phyloP scores from a whole-genome alignment of 768 basidiomycete species.

The Rhodotorula graminis region DNA sequence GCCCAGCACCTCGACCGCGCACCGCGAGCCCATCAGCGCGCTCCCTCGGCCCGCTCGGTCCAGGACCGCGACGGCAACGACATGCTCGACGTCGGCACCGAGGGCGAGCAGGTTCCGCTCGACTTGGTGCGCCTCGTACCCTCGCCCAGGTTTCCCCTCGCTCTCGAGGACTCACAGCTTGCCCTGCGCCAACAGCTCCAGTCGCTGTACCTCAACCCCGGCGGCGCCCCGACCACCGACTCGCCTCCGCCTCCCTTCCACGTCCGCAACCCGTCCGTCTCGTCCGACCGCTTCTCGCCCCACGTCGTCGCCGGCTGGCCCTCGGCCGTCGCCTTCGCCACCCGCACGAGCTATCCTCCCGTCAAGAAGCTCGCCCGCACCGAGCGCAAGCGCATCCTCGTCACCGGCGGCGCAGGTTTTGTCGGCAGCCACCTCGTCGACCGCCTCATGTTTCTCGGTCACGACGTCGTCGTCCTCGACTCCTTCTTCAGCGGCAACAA shows the following conservation, averaged over 20 bases:
- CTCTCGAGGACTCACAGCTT: too few relatives aligned
- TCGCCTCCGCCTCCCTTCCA: constrained; percentile 48
- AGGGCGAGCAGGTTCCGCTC: constrained; percentile 69
- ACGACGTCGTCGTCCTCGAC: constrained; percentile 73
- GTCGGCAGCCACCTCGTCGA: constrained; percentile 97
- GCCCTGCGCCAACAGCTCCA: constrained; percentile 27
- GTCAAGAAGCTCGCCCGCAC: constrained; percentile 77
- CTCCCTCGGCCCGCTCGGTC: constrained; percentile 14
- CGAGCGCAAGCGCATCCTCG: constrained; percentile 78
- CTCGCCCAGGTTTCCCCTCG: too few relatives aligned
- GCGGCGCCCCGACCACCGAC: constrained; percentile 34
- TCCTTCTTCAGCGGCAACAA: constrained; percentile 99
- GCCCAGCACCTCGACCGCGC: not conserved
- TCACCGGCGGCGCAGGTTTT: constrained; percentile 98
- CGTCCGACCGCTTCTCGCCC: constrained; percentile 67
- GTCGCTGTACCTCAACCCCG: constrained; percentile 30
- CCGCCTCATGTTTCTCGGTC: constrained; percentile 93
- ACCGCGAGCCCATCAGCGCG: not conserved
- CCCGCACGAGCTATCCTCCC: constrained; percentile 81
- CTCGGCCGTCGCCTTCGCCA: constrained; percentile 65
- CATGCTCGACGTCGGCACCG: constrained; percentile 68
- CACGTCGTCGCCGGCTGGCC: constrained; percentile 26
- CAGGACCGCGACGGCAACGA: constrained; percentile 69
- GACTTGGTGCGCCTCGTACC: constrained; percentile 66
- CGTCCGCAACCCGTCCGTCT: constrained; percentile 67